Base-by-base conservation (phyloP, 2,329 filamentous ascomycete species). In the Stylonectria norvegica region DNA sequence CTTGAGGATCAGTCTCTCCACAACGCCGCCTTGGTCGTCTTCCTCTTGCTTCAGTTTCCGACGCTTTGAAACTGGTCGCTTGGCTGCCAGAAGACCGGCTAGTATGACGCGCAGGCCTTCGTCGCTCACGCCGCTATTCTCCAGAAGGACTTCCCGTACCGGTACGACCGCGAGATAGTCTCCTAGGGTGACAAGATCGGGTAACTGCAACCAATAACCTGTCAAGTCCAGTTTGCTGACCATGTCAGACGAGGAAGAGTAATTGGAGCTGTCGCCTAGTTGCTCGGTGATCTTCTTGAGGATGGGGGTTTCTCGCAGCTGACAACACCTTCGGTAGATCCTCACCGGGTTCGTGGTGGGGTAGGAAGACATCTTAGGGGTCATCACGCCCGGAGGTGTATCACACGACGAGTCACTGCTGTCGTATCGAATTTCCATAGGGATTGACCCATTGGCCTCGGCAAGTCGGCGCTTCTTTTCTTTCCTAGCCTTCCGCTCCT, bases 111-210 rank as follows among this genome's bases (percentile, higher is more conserved):
- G 79, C 5, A 96, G 71, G 4, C 89, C 89, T 61, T 95, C 89
- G 55, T 97, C 90, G 1, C 78, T 87, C 25, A 98, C 67, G 5
- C 89, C 86, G 45, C 89, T 91, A 59, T 94, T 88, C 56, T 96
- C 90, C 39, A 97, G 67, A 5, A 94, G 73, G 1, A 98, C 67
- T 56, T 94, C 89, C 52, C 86, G 85, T 3, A 97, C 83, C 0
- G 93, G 91, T 1, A 97, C 91, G 5, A 98, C 82, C 5, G 93
- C 91, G 28, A 98, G 73, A 72, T 91, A 98, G 61, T 98, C 93
- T 35, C 90, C 88, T 2, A 98, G 73, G 0, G 93, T 96, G 36
- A 90, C 67, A 18, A 95, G 75, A 60, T 98, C 93, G 3, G 85
- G 78, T 32, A 94, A 67, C 43, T 91, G 85, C 67, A 98, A 76